Evolutionary conservation across 176 grass and related monocot species (phyloP).

Genomic region (Chrysopogon serrulatus): DNA sequence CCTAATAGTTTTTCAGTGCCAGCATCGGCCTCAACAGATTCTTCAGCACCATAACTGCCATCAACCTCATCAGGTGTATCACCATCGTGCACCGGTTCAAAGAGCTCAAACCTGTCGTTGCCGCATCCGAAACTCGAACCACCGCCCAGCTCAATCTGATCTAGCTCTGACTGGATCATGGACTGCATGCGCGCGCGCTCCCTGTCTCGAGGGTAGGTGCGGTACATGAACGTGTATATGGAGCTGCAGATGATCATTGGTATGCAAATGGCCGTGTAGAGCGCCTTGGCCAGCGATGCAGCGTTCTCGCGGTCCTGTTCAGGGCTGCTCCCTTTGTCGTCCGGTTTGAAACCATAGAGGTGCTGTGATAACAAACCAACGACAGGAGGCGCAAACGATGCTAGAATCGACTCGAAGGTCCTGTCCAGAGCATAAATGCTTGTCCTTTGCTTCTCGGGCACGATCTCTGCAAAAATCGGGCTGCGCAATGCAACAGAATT

Average conservation of each 20-base stretch:
- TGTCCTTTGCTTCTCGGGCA: constrained; percentile 71
- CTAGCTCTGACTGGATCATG: constrained; percentile 44
- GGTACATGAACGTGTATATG: constrained; percentile 73
- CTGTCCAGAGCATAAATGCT: constrained; percentile 67
- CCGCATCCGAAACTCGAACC: not conserved
- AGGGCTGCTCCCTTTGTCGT: constrained; percentile 5
- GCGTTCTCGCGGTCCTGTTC: constrained; percentile 67
- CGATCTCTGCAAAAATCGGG: constrained; percentile 89
- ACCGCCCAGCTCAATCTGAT: constrained; percentile 42
- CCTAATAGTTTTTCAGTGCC: constrained; percentile 40
- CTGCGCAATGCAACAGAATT: too few species aligned
- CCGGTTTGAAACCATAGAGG: constrained; percentile 61
- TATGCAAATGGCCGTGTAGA: constrained; percentile 61
- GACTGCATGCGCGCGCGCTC: constrained; percentile 65
- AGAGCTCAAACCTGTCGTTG: constrained; percentile 25
- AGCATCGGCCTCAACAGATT: constrained; percentile 10
- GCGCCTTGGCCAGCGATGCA: constrained; percentile 72
- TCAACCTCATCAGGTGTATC: not conserved
- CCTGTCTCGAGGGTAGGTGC: constrained; percentile 65
- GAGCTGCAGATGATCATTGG: constrained; percentile 51
- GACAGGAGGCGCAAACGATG: constrained; percentile 70
- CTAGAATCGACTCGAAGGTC: constrained; percentile 67
- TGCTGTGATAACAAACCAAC: constrained; percentile 64
- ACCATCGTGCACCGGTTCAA: constrained; percentile 4
- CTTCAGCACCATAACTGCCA: not conserved